Evolutionary conservation across 495 filamentous ascomycete genomes (phyloP).

Genomic region (Lasiosphaeris hirsuta): DNA sequence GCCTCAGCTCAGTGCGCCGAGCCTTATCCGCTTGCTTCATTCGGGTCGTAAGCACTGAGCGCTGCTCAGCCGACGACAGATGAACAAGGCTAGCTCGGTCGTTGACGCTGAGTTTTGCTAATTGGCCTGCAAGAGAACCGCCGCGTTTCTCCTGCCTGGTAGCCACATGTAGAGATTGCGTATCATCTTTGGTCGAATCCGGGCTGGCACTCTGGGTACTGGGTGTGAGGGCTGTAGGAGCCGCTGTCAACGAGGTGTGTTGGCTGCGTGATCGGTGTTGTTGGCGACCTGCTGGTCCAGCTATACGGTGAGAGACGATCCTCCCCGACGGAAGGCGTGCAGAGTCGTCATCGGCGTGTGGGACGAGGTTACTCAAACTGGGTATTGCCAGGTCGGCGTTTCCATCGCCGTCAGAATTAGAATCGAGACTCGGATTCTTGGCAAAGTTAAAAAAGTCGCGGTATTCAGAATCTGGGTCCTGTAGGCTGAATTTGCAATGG

Average conservation of each 20-base stretch:
- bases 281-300: too few species aligned
- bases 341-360: too few species aligned
- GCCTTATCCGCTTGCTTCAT: slow-evolving; percentile 16
- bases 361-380: background rate
- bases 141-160: background rate
- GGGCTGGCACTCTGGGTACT: too few species aligned
- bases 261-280: too few species aligned
- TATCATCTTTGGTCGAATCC: too few species aligned
- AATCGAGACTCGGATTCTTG: slow-evolving; percentile 7
- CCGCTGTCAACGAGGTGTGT: background rate
- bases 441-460: slow-evolving; percentile 28
- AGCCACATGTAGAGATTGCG: background rate
- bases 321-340: too few species aligned
- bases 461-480: slow-evolving; percentile 21
- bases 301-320: too few species aligned
- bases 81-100: slow-evolving; percentile 25
- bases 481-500: slow-evolving; percentile 32
- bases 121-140: background rate
- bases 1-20: slow-evolving; percentile 8
- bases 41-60: slow-evolving; percentile 24
- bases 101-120: slow-evolving; percentile 19
- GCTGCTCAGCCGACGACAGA: slow-evolving; percentile 23
- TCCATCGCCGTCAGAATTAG: background rate
- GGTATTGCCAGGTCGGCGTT: too few species aligned
- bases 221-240: background rate